Evolutionary conservation across 345 rosid species (phyloP), one percentile per base, ranked within the genome.

Genomic region (Gynandropsis gynandra): DNA sequence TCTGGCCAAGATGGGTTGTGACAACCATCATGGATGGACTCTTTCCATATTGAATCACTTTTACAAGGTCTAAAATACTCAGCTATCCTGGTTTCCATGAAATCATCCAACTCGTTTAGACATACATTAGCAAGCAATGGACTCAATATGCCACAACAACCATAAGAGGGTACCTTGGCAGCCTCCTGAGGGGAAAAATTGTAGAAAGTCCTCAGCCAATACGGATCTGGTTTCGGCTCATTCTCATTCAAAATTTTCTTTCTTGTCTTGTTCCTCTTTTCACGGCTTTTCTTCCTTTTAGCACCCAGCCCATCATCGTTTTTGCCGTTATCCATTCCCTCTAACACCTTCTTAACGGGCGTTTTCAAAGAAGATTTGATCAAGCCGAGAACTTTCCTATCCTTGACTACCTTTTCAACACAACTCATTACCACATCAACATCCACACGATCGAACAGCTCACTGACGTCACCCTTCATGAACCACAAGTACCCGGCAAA

Each of bases 1-100:
- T 92, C 97, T 0, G 95, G 98, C 98, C 98, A 92, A 7, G 95
- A 74, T n/a, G 97, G 93, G 55, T 92, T 92, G 64, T 87, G 95
- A 24, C 88, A 85, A 32, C 90, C 94, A 66, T 80, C 97, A 69
- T 80, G 61, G 24, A 81, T 85, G 8, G 88, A 79, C 42, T 80
- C 67, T 69, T 75, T 92, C 98, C 98, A 92, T 73, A 92, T 85
- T 0, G 97, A 80, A 74, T 92, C 94, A 1, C 64, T 71, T 67
- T 76, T 78, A 68, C 70, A 79, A 35, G 98, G 97, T 54, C 64
- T 79, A 64, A 92, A 87, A 72, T 74, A 82, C 63, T 72, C 68
- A 18, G 71, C 70, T 48, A 82, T 71, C 78, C 69, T 82, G 32
- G 56, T 68, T 63, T 87, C 97, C 97, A 85, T 83, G 70, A 65